Percentiles rank a stretch among this genome's conserved stretches.
These are phyloP conservation scores for Ceratocystis diversiconidia DNA, from an alignment of 2,329 filamentous ascomycete species.

Conservation along the genomic window DNA sequence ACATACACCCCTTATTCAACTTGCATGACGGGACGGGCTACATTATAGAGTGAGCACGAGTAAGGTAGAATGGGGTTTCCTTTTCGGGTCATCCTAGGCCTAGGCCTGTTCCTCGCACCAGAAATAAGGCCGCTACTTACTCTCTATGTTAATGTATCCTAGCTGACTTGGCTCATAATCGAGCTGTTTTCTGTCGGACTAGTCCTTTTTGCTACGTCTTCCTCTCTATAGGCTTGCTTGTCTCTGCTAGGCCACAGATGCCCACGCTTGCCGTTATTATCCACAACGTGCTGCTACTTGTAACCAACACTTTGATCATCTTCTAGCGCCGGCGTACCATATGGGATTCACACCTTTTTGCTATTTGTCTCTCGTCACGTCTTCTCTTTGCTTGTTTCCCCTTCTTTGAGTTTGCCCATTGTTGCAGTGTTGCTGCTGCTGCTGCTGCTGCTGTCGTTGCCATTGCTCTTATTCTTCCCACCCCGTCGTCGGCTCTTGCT, in stretches of 20 bases:
- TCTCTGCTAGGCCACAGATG: not conserved
- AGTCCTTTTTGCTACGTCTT: not conserved
- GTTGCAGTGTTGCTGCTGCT: too few relatives aligned
- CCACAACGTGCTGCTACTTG: not conserved
- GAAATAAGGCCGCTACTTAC: not conserved
- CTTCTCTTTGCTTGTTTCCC: not conserved
- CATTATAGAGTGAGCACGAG: not conserved
- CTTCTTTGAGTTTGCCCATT: not conserved
- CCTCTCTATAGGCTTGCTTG: not conserved
- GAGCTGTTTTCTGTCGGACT: not conserved
- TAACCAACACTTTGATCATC: conserved; percentile 2
- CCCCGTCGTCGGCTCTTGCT: not conserved
- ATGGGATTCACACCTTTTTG: not conserved
- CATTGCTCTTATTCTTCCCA: not conserved
- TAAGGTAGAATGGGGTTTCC: not conserved
- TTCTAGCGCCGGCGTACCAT: not conserved
- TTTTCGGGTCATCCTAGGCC: not conserved
- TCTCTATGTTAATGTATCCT: not conserved
- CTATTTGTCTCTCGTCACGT: not conserved
- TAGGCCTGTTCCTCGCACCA: not conserved
- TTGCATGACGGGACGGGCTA: not conserved
- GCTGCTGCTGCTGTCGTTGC: not conserved
- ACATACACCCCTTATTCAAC: not conserved
- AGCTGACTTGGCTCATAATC: not conserved
- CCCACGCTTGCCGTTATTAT: not conserved